phyloP scores from a whole-genome alignment of 768 basidiomycete species.

The Hortiboletus flavorubellus region DNA sequence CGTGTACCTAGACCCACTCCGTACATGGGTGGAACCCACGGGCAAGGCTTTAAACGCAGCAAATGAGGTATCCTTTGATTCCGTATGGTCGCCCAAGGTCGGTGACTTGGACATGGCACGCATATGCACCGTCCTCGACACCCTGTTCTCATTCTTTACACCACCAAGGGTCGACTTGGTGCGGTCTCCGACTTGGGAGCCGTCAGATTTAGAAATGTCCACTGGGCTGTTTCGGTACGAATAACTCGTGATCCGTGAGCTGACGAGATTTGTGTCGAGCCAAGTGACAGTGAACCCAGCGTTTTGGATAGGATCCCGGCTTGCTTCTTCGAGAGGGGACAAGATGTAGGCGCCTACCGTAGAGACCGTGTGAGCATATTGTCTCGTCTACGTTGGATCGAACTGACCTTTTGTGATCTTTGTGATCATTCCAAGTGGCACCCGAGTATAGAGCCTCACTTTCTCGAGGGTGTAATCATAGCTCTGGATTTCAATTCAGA shows the following conservation, averaged over 20 bases:
- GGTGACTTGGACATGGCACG: slow-evolving; percentile 24
- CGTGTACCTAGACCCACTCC: slow-evolving; percentile 44
- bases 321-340: slow-evolving; percentile 89
- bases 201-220: slow-evolving; percentile 6
- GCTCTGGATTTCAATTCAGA: slow-evolving; percentile 47
- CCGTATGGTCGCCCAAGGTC: slow-evolving; percentile 34
- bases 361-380: not conserved
- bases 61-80: slow-evolving; percentile 43
- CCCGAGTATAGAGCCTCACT: slow-evolving; percentile 84
- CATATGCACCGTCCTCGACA: slow-evolving; percentile 31
- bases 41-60: slow-evolving; percentile 81
- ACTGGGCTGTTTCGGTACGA: slow-evolving; percentile 71
- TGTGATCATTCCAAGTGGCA: slow-evolving; percentile 80
- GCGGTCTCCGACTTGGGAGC: not conserved
- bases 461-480: slow-evolving; percentile 94
- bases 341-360: slow-evolving; percentile 87
- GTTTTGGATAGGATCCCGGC: slow-evolving; percentile 84
- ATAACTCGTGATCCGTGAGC: slow-evolving; percentile 78
- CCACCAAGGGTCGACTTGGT: not conserved
- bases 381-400: not conserved
- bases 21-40: slow-evolving; percentile 54
- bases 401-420: slow-evolving; percentile 70
- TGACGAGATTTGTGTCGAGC: slow-evolving; percentile 61
- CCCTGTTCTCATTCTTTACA: slow-evolving; percentile 4
- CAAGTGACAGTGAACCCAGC: slow-evolving; percentile 85